Evolutionary conservation across 2,329 filamentous ascomycete species (phyloP).

Genomic region (Aspergillus sp.): DNA sequence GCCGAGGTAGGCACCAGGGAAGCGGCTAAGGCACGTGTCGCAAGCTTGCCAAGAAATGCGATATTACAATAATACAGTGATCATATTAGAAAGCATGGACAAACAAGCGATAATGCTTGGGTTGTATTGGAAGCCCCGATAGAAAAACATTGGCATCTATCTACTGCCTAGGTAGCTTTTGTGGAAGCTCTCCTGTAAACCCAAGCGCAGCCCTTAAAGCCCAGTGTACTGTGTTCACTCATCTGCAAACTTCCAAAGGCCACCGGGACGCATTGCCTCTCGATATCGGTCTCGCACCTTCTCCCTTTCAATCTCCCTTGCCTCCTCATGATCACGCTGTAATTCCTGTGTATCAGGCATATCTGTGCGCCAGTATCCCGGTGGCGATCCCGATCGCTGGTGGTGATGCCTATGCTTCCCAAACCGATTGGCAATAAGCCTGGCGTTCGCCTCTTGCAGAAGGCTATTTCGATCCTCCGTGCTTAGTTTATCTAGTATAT

Average conservation of each 20-base stretch:
- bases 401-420: conserved; percentile 78
- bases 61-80: background rate
- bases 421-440: conserved; percentile 70
- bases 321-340: conserved; percentile 64
- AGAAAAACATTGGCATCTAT: background rate
- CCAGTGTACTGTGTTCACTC: conserved; percentile 52
- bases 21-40: conserved; percentile 28
- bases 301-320: conserved; percentile 62
- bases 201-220: background rate
- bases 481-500: conserved; percentile 52
- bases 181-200: background rate
- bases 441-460: conserved; percentile 74
- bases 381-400: conserved; percentile 70
- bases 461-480: conserved; percentile 63
- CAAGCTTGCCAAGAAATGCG: conserved; percentile 28
- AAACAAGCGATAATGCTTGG: background rate
- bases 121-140: background rate
- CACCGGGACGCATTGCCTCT: conserved; percentile 76
- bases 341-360: conserved; percentile 87
- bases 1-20: background rate
- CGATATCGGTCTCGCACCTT: conserved; percentile 72
- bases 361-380: conserved; percentile 87
- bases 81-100: background rate
- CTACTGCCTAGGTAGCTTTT: background rate
- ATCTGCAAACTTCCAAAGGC: conserved; percentile 79